phyloP scores from a whole-genome alignment of 768 basidiomycete species.

The Glaciozyma martinii region DNA sequence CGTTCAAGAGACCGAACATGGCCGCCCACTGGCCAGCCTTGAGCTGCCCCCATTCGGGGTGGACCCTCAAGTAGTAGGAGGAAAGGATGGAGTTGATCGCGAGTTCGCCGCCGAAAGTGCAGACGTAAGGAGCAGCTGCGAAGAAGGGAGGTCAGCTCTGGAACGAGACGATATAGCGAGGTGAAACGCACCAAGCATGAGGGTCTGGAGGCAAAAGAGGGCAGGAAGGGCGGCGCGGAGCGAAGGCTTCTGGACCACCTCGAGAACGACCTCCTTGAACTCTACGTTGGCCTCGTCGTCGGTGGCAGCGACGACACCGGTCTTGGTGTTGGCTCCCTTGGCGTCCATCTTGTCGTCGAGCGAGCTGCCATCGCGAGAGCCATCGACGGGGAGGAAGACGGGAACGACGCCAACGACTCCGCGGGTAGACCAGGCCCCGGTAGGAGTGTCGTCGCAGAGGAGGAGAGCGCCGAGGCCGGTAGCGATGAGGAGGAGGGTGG shows the following conservation, averaged over 20 bases:
- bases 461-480: background rate
- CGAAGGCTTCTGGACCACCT: slow-evolving; percentile 13
- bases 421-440: slow-evolving; percentile 10
- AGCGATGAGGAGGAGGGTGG: slow-evolving; percentile 4
- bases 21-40: slow-evolving; percentile 42
- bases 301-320: slow-evolving; percentile 48
- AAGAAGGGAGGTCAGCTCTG: slow-evolving; percentile 47
- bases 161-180: slow-evolving; percentile 31
- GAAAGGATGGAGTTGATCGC: slow-evolving; percentile 49
- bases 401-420: background rate
- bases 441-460: slow-evolving; percentile 24
- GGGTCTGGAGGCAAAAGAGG: slow-evolving; percentile 45
- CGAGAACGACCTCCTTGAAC: slow-evolving; percentile 20
- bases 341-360: slow-evolving; percentile 41
- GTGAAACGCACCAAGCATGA: slow-evolving; percentile 47
- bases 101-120: slow-evolving; percentile 51
- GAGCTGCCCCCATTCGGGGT: slow-evolving; percentile 44
- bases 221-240: slow-evolving; percentile 32
- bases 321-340: slow-evolving; percentile 46
- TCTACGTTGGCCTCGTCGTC: slow-evolving; percentile 2
- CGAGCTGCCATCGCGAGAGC: background rate
- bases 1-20: background rate
- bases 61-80: slow-evolving; percentile 41
- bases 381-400: background rate
- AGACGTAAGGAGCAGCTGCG: slow-evolving; percentile 44